Conservation (phyloP, 1,284 basidiomycete genomes). For the Heterobasidion parviporum region DNA sequence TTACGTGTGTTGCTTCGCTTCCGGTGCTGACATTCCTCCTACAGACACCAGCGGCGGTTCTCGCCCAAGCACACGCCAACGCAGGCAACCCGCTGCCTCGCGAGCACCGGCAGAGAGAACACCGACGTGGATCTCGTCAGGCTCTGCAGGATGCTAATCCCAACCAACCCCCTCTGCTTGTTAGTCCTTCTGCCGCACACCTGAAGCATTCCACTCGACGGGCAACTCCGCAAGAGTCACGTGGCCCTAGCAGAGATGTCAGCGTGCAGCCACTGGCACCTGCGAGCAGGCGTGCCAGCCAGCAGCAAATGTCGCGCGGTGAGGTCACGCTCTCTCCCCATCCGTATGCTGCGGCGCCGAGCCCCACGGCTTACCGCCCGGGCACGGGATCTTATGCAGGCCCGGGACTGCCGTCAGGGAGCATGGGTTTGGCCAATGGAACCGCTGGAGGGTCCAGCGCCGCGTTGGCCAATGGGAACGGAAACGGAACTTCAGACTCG, state of each 20-base stretch:
- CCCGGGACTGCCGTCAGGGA: slow-evolving; percentile 40
- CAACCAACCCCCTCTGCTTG: slow-evolving; percentile 45
- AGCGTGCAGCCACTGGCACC: slow-evolving; percentile 59
- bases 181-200: slow-evolving; percentile 55
- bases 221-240: slow-evolving; percentile 28
- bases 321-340: slow-evolving; percentile 41
- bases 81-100: slow-evolving; percentile 43
- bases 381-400: slow-evolving; percentile 41
- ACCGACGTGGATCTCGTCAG: slow-evolving; percentile 48
- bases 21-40: slow-evolving; percentile 9
- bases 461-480: slow-evolving; percentile 26
- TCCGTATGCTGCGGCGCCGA: slow-evolving; percentile 60
- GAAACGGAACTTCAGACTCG: slow-evolving; percentile 19
- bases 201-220: slow-evolving; percentile 46
- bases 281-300: slow-evolving; percentile 54
- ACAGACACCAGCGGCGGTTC: slow-evolving; percentile 37
- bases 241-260: slow-evolving; percentile 34
- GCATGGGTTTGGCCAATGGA: slow-evolving; percentile 18
- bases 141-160: slow-evolving; percentile 36
- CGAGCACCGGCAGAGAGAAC: slow-evolving; percentile 47
- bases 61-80: slow-evolving; percentile 45
- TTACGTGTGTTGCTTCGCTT: slow-evolving; percentile 1
- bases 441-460: slow-evolving; percentile 10
- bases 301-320: slow-evolving; percentile 31
- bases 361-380: slow-evolving; percentile 41